Evolutionary conservation across 208 protist species (phyloP).

Genomic region (Borovskyia barvae): DNA sequence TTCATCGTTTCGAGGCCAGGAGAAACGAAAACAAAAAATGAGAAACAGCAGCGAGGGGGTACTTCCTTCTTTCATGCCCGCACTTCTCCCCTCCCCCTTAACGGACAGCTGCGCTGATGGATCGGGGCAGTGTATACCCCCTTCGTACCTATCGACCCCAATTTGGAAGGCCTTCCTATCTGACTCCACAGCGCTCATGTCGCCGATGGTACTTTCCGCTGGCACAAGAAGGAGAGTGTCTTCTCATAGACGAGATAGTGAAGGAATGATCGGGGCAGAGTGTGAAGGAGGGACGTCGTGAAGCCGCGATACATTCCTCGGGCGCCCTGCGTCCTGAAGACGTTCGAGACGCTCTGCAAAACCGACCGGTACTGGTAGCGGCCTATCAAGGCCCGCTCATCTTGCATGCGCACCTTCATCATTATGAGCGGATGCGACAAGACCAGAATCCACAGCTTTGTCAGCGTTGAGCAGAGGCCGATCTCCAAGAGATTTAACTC

Average conservation of each 20-base stretch:
- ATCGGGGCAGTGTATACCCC: too few relatives aligned
- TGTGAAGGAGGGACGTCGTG: conserved; percentile 55
- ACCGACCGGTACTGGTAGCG: conserved; percentile 62
- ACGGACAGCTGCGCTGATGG: too few relatives aligned
- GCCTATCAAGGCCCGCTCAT: conserved; percentile 56
- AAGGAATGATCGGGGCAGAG: conserved; percentile 68
- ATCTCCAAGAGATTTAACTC: conserved; percentile 69
- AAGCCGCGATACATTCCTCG: conserved; percentile 77
- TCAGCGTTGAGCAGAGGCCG: conserved; percentile 63
- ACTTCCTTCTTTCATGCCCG: too few relatives aligned
- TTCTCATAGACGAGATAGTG: conserved; percentile 86
- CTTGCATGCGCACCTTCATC: conserved; percentile 80
- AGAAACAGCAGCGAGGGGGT: neutral
- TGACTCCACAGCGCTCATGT: too few relatives aligned
- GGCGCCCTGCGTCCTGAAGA: conserved; percentile 62
- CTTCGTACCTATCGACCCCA: too few relatives aligned
- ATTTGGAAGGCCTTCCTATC: too few relatives aligned
- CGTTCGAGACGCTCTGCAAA: conserved; percentile 39
- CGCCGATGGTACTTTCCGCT: too few relatives aligned
- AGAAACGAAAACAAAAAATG: conserved; percentile 2
- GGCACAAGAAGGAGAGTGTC: conserved; percentile 39
- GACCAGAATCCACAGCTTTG: conserved; percentile 58
- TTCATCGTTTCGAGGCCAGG: too few relatives aligned
- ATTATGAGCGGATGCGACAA: conserved; percentile 80
- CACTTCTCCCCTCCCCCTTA: too few relatives aligned